Conservation (phyloP, 371 early-diverging fungal species). For the Rhizomucor pusillus region DNA sequence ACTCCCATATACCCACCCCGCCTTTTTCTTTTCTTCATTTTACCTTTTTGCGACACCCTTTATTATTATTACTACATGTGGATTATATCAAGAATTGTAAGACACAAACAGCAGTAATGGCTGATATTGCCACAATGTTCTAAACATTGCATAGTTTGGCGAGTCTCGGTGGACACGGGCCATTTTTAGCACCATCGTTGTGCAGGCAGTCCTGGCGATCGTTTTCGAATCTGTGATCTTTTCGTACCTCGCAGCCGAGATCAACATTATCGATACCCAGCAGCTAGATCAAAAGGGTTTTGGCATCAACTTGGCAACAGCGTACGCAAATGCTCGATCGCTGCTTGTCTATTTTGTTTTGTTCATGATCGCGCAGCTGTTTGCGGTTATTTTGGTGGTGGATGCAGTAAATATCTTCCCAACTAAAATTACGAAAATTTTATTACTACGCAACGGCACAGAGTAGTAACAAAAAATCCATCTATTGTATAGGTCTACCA, state of each 20-base stretch:
- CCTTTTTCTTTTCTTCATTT: constrained; percentile 3
- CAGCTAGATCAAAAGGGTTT: constrained; percentile 28
- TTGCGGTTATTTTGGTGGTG: constrained; percentile 35
- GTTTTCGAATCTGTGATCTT: constrained; percentile 44
- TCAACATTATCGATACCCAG: constrained; percentile 34
- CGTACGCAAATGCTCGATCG: constrained; percentile 46
- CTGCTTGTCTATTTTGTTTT: constrained; percentile 41
- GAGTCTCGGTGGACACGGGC: constrained; percentile 49
- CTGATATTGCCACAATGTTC: not conserved
- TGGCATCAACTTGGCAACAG: constrained; percentile 23
- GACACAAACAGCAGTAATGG: constrained; percentile 3
- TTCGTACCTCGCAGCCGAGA: constrained; percentile 25
- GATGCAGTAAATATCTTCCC: constrained; percentile 38
- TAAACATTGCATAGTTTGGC: constrained; percentile 34
- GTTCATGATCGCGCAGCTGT: constrained; percentile 48
- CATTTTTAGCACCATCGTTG: constrained; percentile 31
- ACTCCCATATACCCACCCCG: too few relatives aligned
- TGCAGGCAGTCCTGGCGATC: constrained; percentile 40
- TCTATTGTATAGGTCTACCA: constrained; percentile 34
- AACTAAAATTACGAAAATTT: not conserved
- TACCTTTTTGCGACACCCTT: too few relatives aligned
- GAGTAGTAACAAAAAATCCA: not conserved
- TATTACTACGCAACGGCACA: too few relatives aligned
- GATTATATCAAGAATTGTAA: constrained; percentile 41
- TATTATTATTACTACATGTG: constrained; percentile 30